phyloP scores from a whole-genome alignment of 2,329 filamentous ascomycete genomes.

The Microcera coccophila region DNA sequence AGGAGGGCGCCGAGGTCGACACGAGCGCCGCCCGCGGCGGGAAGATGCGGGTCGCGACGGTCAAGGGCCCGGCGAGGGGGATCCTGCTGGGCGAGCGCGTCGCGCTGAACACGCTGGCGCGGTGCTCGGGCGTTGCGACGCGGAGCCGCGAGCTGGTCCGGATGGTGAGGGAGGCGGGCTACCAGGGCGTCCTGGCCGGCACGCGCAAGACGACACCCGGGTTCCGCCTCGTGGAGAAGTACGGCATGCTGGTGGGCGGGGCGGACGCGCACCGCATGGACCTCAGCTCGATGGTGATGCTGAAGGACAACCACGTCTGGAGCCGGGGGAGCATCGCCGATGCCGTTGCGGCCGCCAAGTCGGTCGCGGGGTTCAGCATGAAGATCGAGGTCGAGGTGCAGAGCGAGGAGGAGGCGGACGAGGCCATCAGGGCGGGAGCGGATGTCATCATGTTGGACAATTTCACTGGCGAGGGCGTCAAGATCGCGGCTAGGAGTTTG shows the following conservation, averaged over 20 bases:
- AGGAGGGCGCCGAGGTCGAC: constrained; percentile 68
- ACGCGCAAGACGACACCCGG: constrained; percentile 97
- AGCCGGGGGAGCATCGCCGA: constrained; percentile 80
- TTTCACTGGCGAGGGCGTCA: constrained; percentile 76
- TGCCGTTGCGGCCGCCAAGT: constrained; percentile 78
- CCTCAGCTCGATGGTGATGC: constrained; percentile 91
- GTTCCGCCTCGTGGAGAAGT: constrained; percentile 94
- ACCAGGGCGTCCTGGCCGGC: constrained; percentile 79
- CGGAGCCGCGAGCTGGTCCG: constrained; percentile 54
- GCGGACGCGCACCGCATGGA: constrained; percentile 91
- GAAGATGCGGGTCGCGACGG: constrained; percentile 69
- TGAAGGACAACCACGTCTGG: constrained; percentile 99
- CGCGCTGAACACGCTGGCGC: constrained; percentile 81
- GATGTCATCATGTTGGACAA: constrained; percentile 98
- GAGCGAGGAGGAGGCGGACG: constrained; percentile 80
- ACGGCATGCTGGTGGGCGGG: constrained; percentile 92
- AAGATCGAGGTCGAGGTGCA: constrained; percentile 98
- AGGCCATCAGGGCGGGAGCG: constrained; percentile 84
- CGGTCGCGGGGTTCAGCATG: constrained; percentile 80
- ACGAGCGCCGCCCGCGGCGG: constrained; percentile 37
- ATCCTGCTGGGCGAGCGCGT: constrained; percentile 90
- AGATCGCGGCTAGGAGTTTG: constrained; percentile 66
- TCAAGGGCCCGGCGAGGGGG: constrained; percentile 73
- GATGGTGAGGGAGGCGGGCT: constrained; percentile 63
- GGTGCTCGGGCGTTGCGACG: constrained; percentile 88